These are phyloP conservation scores for Annona cherimola DNA, from an alignment of 164 flowering plant genomes.

Conservation along the genomic window DNA sequence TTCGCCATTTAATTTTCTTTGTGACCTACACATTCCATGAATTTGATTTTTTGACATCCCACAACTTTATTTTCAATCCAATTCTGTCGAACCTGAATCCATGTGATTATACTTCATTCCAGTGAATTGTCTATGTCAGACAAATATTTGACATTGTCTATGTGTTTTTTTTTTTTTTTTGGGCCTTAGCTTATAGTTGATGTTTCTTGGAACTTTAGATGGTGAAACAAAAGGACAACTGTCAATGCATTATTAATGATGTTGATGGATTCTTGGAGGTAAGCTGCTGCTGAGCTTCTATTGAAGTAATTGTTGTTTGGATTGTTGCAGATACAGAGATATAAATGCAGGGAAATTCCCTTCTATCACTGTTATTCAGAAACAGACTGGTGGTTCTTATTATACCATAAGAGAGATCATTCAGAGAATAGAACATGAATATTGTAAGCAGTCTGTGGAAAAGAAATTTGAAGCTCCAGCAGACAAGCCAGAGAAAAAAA, in stretches of 20 bases:
- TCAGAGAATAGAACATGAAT: slow-evolving; percentile 48
- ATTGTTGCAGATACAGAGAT: slow-evolving; percentile 46
- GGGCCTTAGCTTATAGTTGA: background rate
- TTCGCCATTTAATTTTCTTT: too few relatives aligned
- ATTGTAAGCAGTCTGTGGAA: slow-evolving; percentile 12
- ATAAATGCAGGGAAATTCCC: slow-evolving; percentile 61
- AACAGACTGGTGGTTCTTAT: slow-evolving; percentile 57
- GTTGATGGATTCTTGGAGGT: too few relatives aligned
- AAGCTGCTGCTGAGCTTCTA: slow-evolving; percentile 2
- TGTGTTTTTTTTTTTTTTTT: too few relatives aligned
- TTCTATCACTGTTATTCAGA: slow-evolving; percentile 17
- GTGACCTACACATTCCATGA: too few relatives aligned
- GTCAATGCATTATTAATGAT: background rate
- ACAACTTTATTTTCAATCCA: too few relatives aligned
- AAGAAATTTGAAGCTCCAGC: slow-evolving; percentile 1
- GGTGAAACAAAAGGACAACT: background rate
- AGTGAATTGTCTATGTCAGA: too few relatives aligned
- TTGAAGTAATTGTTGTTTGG: slow-evolving; percentile 2
- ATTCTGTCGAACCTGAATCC: too few relatives aligned
- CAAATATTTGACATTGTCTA: too few relatives aligned
- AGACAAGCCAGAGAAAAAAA: slow-evolving; percentile 9
- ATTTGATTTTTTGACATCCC: too few relatives aligned
- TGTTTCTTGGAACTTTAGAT: background rate
- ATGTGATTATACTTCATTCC: too few relatives aligned
- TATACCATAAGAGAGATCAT: slow-evolving; percentile 40